A percentile compares a stretch with the other conserved stretches of the same genome.
phyloP scores from a whole-genome alignment of 805 yeast species.

The Starmerella bombicola region DNA sequence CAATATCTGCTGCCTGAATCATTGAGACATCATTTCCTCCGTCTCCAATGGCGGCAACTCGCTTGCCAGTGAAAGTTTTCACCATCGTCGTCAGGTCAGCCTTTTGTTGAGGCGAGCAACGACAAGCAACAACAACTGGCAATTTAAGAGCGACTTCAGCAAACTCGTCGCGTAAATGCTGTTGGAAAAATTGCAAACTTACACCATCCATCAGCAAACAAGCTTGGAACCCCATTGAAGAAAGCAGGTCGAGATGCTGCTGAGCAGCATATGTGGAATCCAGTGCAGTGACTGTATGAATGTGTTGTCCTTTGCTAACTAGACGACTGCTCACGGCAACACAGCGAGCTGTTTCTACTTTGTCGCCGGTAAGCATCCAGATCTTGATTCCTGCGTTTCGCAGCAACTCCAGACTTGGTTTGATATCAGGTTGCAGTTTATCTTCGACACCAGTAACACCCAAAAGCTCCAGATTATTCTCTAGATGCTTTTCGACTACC shows the following conservation, averaged over 20 bases:
- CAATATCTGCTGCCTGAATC: conserved; percentile 98
- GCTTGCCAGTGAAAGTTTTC: conserved; percentile 62
- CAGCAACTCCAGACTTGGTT: conserved; percentile 77
- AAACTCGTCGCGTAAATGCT: conserved; percentile 45
- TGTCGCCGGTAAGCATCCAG: conserved; percentile 99
- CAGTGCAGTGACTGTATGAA: conserved; percentile 69
- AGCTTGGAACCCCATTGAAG: conserved; percentile 44
- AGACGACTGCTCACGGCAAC: conserved; percentile 92
- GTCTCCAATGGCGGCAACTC: conserved; percentile 97
- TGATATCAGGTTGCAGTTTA: conserved; percentile 80
- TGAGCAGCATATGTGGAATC: conserved; percentile 52
- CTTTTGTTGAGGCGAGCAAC: conserved; percentile 97
- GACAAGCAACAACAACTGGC: conserved; percentile 95
- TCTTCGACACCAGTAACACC: conserved; percentile 98
- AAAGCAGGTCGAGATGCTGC: conserved; percentile 58
- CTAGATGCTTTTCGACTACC: conserved; percentile 57
- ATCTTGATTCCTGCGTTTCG: conserved; percentile 95
- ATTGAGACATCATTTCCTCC: conserved; percentile 98
- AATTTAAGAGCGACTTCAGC: conserved; percentile 61
- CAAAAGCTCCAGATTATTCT: conserved; percentile 66
- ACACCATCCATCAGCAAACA: conserved; percentile 91
- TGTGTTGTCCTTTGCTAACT: conserved; percentile 85
- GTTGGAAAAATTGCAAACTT: conserved; percentile 59
- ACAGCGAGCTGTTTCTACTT: conserved; percentile 96
- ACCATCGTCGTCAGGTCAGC: conserved; percentile 86